These are phyloP conservation scores for Aspergillus pseudotamarii DNA, from an alignment of 2,329 filamentous ascomycete genomes.

Conservation along the genomic window DNA sequence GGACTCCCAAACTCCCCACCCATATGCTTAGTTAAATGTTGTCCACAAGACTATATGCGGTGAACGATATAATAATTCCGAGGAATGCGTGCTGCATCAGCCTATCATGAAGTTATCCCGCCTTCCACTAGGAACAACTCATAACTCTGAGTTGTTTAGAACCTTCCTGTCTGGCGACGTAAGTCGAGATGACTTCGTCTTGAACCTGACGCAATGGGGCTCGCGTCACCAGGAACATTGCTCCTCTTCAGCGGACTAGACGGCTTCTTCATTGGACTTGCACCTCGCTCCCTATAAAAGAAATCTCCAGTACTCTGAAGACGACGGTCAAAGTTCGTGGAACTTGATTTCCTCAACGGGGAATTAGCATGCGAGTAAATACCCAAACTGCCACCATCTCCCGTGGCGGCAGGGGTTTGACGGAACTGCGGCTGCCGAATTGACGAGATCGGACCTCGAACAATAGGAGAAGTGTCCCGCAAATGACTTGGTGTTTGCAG, in stretches of 20 bases:
- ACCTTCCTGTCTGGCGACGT: slow-evolving; percentile 36
- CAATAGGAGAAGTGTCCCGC: slow-evolving; percentile 51
- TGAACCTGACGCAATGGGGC: slow-evolving; percentile 35
- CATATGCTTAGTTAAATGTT: slow-evolving; percentile 2
- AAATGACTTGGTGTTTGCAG: slow-evolving; percentile 48
- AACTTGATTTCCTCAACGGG: slow-evolving; percentile 78
- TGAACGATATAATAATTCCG: not conserved
- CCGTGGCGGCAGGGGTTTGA: slow-evolving; percentile 43
- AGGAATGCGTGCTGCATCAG: slow-evolving; percentile 6
- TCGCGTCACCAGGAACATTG: slow-evolving; percentile 42
- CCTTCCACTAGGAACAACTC: not conserved
- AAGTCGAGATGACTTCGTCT: slow-evolving; percentile 34
- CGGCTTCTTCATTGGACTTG: slow-evolving; percentile 41
- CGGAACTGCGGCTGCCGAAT: slow-evolving; percentile 60
- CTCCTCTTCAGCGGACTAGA: slow-evolving; percentile 48
- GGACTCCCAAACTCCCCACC: not conserved
- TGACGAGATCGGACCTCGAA: slow-evolving; percentile 43
- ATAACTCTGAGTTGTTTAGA: slow-evolving; percentile 19
- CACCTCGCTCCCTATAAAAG: slow-evolving; percentile 37
- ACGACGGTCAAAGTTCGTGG: slow-evolving; percentile 53
- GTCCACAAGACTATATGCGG: slow-evolving; percentile 5
- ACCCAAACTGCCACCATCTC: slow-evolving; percentile 77
- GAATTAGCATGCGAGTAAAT: slow-evolving; percentile 79
- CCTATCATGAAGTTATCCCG: slow-evolving; percentile 12
- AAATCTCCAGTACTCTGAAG: slow-evolving; percentile 44